Evolutionary conservation across 352 stramenopile species (phyloP), one percentile per base, ranked within the genome.

Genomic region (Hyaloperonospora brassicae): DNA sequence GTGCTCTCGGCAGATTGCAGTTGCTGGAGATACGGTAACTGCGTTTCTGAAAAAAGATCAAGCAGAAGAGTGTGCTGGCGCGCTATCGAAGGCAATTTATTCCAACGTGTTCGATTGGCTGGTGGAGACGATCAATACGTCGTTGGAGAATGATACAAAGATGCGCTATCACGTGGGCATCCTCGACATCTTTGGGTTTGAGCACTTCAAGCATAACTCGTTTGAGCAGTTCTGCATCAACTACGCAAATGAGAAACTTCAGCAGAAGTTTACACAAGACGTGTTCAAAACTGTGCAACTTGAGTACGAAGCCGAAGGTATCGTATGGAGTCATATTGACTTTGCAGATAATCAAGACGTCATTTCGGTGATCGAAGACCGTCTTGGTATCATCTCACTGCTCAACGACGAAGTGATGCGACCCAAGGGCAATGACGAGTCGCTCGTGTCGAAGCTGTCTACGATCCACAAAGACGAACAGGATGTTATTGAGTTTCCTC

Each of bases 31-130:
- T 43, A 76, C 84, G 40, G 61, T 88, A n/a, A 86, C 64, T 7
- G 79, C 66, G 39, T 84, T 69, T 76, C 68, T 98, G 41, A 70
- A 70, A 48, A 89, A 94, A 13, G 89, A 87, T 27, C 86, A 94
- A 54, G 95, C 96, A 0, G 59, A 76, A 12, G 92, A 98, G 61
- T 95, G 86, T 43, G 73, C 93, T 11, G 95, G 98, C 63, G 93
- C 93, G 6, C 77, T 99, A 22, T 87, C 94, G 0, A 98, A 98
- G 73, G 78, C 95, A 38, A 88, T 98, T 39, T 99, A 98, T 67
- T 94, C 87, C 2, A 95, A 93, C 55, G 58, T 98, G 10, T 99
- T 99, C 60, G 73, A 97, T 53, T 98, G 95, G 95, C 70, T 99
- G 13, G 94, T 99, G 35, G 71, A 84, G 34, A 79, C 66, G 24